phyloP scores from a whole-genome alignment of 2,329 filamentous ascomycete species.

The Elsinoe ampelina region DNA sequence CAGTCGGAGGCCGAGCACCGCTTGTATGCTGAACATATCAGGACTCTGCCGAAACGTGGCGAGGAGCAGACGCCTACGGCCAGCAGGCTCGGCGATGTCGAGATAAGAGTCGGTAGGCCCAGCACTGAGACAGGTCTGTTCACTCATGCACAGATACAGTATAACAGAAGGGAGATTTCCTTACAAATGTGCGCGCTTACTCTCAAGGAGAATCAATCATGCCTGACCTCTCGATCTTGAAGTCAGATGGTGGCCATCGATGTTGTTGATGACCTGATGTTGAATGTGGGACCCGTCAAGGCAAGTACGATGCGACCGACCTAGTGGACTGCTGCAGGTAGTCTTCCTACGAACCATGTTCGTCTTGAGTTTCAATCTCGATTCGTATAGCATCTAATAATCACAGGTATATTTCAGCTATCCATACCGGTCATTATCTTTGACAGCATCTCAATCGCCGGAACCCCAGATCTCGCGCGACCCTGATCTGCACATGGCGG shows the following conservation, averaged over 20 bases:
- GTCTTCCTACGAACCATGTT: neutral
- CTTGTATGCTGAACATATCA: neutral
- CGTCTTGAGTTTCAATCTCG: neutral
- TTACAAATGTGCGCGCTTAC: neutral
- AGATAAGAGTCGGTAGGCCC: neutral
- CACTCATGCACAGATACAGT: neutral
- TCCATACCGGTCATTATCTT: neutral
- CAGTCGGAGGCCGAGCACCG: neutral
- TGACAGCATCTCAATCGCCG: neutral
- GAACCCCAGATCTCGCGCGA: neutral
- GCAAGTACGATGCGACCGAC: neutral
- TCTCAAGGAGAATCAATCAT: too few relatives aligned
- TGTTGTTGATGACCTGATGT: too few relatives aligned
- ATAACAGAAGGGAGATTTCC: neutral
- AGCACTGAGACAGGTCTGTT: neutral
- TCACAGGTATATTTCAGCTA: neutral
- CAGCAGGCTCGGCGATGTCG: neutral
- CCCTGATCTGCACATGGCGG: slow-evolving; percentile 9
- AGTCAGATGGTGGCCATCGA: too few relatives aligned
- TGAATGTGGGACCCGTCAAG: neutral
- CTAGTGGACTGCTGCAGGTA: neutral
- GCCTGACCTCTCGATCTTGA: too few relatives aligned
- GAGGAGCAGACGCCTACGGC: neutral
- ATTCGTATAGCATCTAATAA: neutral
- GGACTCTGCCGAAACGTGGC: neutral